Conservation (phyloP, 495 filamentous ascomycete species). For the Penicillium flavigenum region DNA sequence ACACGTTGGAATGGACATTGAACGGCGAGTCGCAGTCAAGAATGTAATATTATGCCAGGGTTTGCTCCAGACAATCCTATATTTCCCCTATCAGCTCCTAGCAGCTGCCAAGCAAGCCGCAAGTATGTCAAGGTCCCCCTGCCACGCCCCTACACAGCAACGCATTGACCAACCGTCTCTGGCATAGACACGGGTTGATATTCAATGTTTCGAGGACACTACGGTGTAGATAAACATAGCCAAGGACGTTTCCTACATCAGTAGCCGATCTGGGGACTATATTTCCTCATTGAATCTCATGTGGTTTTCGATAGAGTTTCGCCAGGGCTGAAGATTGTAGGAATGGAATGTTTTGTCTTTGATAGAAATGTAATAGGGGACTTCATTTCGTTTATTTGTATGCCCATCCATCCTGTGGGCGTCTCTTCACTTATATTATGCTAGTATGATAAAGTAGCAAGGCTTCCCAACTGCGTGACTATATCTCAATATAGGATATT, state of each 20-base stretch:
- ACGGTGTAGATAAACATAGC: not conserved
- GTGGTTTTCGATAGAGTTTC: not conserved
- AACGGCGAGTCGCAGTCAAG: not conserved
- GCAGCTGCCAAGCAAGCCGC: not conserved
- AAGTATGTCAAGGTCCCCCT: not conserved
- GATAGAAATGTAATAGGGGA: not conserved
- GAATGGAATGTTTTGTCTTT: slow-evolving; percentile 12
- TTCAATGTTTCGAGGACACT: not conserved
- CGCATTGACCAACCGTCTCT: not conserved
- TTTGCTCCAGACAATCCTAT: not conserved
- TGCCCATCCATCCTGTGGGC: not conserved
- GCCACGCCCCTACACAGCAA: not conserved
- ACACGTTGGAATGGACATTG: not conserved
- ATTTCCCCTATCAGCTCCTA: not conserved
- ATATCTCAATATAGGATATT: not conserved
- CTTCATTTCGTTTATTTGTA: not conserved
- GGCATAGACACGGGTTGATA: not conserved
- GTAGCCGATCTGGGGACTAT: no score
- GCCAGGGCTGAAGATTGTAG: not conserved
- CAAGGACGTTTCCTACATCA: not conserved
- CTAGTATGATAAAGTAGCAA: no score
- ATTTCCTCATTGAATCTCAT: not conserved
- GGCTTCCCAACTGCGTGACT: no score
- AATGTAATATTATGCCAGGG: not conserved
- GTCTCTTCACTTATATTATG: not conserved